Evolutionary conservation across 225 moss, liverwort and hornwort species (phyloP), one percentile per base, ranked within the genome.

Genomic region (Physcomitrium patens): DNA sequence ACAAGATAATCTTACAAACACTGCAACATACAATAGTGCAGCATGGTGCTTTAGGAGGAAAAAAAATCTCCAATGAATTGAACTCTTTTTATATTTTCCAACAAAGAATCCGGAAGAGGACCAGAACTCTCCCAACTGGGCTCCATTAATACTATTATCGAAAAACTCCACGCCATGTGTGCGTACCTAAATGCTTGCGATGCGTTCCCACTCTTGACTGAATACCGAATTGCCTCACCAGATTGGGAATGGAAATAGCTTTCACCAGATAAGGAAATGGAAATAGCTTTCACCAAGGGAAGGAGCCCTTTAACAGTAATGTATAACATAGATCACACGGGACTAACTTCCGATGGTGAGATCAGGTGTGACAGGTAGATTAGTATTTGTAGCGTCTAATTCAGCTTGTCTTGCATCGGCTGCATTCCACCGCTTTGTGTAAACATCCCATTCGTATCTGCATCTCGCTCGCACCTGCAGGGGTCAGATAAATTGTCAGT

Each of bases 381-480:
- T 37, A 37, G 31, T 37, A 37, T 59, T 59, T 1, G 58, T 7
- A 27, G 12, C 28, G 20, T 72, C 86, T 17, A 76, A 61, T 72
- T 78, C 73, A 60, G 79, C 79, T 63, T 81, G 82, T 76, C 75
- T 80, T 31, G 60, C 84, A 74, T 94, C 97, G 12, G 97, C 97
- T 59, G 85, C 87, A 8, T 44, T 78, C 84, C 94, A 92, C 72
- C 97, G 84, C 72, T 88, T 63, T 43, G 97, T 87, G 56, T 80
- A 99, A 61, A 99, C 12, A 58, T 77, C 82, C 97, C 97, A 99
- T 80, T 99, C 97, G 73, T 82, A 87, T 72, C 86, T 81, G 75
- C 97, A 99, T 78, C 97, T 87, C 67, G 84, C 90, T 41, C 94
- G 90, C 22, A 99, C 96, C 96, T 97, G 83, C 10, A 74, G 52